Evolutionary conservation across 805 yeast genomes (phyloP).

Genomic region (Candida lessepsii): DNA sequence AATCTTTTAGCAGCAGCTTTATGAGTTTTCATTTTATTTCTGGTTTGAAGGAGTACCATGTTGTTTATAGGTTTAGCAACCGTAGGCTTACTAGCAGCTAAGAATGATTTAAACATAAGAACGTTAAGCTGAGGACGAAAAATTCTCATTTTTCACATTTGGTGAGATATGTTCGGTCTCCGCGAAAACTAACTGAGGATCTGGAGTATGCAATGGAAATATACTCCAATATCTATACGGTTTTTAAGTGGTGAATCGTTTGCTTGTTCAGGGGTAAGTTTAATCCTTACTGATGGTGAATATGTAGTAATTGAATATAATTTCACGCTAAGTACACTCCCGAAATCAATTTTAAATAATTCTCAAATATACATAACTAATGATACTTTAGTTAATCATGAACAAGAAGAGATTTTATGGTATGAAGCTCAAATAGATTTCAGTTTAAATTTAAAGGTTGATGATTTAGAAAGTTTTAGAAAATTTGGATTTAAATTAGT

Average conservation of each 20-base stretch:
- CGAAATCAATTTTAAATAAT: conserved; percentile 10
- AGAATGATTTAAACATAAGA: conserved; percentile 5
- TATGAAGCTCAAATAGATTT: conserved; percentile 11
- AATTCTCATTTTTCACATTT: conserved; percentile 1
- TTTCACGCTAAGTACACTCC: conserved; percentile 18
- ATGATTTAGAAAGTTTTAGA: conserved; percentile 19
- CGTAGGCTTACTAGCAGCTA: neutral
- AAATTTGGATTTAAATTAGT: conserved; percentile 22
- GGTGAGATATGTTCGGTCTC: neutral
- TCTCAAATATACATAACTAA: conserved; percentile 13
- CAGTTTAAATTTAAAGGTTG: neutral
- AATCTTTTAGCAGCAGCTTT: conserved; percentile 87
- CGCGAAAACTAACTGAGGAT: neutral
- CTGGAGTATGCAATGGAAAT: conserved; percentile 13
- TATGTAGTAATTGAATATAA: conserved; percentile 14
- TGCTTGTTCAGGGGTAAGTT: conserved; percentile 24
- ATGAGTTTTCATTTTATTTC: conserved; percentile 68
- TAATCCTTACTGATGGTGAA: conserved; percentile 11
- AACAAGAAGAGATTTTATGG: conserved; percentile 17
- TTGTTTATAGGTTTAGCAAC: neutral
- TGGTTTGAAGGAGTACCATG: conserved; percentile 31
- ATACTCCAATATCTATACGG: conserved; percentile 22
- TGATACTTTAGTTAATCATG: conserved; percentile 8
- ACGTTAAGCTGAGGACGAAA: no score
- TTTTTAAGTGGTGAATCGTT: conserved; percentile 17